Base-by-base conservation (phyloP, 2,329 filamentous ascomycete genomes). In the Pestalotiopsis sp. region DNA sequence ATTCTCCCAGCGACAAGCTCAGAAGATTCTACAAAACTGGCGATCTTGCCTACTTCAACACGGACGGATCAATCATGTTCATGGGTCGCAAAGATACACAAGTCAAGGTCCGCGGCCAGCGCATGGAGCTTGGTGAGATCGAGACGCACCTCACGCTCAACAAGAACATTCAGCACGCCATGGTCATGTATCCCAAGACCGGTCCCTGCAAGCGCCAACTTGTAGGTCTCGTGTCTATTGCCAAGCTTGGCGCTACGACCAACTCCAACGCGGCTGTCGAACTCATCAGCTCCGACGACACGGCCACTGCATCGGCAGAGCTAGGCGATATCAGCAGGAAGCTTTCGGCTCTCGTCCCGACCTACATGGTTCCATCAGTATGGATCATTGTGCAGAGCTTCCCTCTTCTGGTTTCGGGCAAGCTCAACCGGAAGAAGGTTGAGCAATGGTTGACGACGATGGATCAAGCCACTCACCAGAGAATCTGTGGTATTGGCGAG, bases 111-210 rank as follows among this genome's bases (percentile, higher is more conserved):
- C 75, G 78, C 4, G 82, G 83, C 0, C 61, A 81, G 13, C 77
- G 83, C 2, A 79, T 86, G 25, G 84, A 86, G 14, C 73, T 86
- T 0, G 72, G 74, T 5, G 85, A 86, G 7, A 78, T 87, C 67
- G 69, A 68, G 14, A 56, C 36, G 11, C 36, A 66, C 23, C 36
- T 66, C 45, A 49, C 31, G 52, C 64, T 38, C 12, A 56, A 65
- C 56, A 56, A 36, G 14, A 40, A 65, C n/a, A 52, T 68, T 17
- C 49, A 68, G 56, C 57, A 64, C 27, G 67, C 57, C 23, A 56
- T 65, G 31, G 67, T 68, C 17, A 36, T 65, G 52, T 52, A 52
- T 20, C 49, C 56, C 4, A 68, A 66, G 25, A 65, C 61, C 3
- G 56, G 14, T 25, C 61, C 61, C 11, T 65, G 23, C 27, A 60